Evolutionary conservation across 106 monocot genomes (phyloP), one percentile per base, ranked within the genome.

Genomic region (Allium sativum): DNA sequence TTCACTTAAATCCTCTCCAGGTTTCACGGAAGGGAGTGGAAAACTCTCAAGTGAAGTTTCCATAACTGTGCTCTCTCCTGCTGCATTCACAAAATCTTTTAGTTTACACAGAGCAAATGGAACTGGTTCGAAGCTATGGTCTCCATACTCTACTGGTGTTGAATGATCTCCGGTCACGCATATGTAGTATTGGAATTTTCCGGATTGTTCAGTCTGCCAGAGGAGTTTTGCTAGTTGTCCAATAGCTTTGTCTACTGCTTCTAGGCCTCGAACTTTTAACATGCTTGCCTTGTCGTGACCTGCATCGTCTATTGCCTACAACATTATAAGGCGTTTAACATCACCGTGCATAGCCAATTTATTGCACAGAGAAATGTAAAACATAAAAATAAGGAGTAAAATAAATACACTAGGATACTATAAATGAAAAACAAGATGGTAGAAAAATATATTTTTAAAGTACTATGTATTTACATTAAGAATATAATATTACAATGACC

Each of bases 141-240:
- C 95, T 12, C 95, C 95, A 40, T 96, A 96, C 48, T 96, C 95
- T 44, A 87, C 90, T 0, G 95, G 95, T 42, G 95, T 96, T 2
- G 95, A 96, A 69, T 91, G 95, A 65, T 96, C 95, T 31, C 95
- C 87, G 17, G 95, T 96, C 12, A 96, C 74, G 43, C 95, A 96
- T 1, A 96, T 50, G 58, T 65, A 90, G 58, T 82, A 96, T 47
- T 80, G 68, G 69, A 76, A 91, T 3, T 67, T 75, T 14, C 82
- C 76, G 44, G 81, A 76, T 55, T 75, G 77, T 76, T 96, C 80
- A 16, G 79, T 79, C 59, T 74, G 52, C 95, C 95, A 91, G 17
- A 96, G 82, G 42, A 96, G 79, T 56, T 70, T 84, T 18, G 75
- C 75, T 17, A 96, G 75, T 71, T 96, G 95, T 44, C 71, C 70